Evolutionary conservation across 306 rosid genomes (phyloP), one percentile per base, ranked within the genome.

Genomic region (Rubus idaeus): DNA sequence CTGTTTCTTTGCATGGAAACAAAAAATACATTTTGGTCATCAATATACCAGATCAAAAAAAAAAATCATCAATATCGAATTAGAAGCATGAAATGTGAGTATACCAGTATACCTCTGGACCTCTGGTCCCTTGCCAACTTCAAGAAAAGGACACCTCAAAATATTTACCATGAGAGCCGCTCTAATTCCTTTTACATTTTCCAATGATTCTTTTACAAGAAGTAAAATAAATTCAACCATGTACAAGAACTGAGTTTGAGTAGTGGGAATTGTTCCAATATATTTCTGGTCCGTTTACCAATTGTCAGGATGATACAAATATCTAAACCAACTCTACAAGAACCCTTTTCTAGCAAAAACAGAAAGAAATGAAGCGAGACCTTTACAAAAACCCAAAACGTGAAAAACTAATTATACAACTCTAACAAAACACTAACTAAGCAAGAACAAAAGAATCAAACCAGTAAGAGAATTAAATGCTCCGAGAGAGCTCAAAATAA

Each of bases 351-450:
- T 58, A 16, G 51, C 42, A 57, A 9, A 21, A 41, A 58, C 35
- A 30, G 35, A 51, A 4, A 8, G 18, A n/a, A n/a, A n/a, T n/a
- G 5, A 5, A 14, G 5, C 8, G 11, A 10, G 61, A n/a, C 81
- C 86, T 83, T 88, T 87, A 88, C 84, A 84, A 77, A 45, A 81
- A 87, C 73, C 82, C 73, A 81, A 74, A 77, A 50, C 53, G 65
- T 23, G 39, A 82, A 90, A 68, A 21, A 53, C 71, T 79, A 86
- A 90, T 79, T 52, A 71, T 68, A 83, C 83, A 83, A 83, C 85
- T 71, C 79, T 80, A 80, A 66, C 80, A 87, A 84, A 84, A 84
- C 86, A 87, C 70, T 85, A 87, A 86, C 80, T 26, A 87, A 76
- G 73, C 51, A 64, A 73, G 78, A 85, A 74, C 78, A 39, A 67